Evolutionary conservation across 306 rosid genomes (phyloP).

Genomic region (Pachyrhizus erosus): DNA sequence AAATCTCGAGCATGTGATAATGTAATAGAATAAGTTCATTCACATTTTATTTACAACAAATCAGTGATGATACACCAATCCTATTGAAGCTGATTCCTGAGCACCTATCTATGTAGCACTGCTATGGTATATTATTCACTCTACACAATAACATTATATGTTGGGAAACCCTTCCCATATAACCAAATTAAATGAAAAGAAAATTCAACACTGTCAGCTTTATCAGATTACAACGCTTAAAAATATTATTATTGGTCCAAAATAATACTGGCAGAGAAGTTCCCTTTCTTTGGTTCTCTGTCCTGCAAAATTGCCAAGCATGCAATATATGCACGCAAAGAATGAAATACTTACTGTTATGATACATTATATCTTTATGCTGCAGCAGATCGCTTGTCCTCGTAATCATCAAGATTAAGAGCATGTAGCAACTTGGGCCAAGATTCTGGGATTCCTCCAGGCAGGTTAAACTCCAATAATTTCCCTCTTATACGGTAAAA

Average conservation of each 20-base stretch:
- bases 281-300: constrained; percentile 36
- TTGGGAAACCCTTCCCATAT: constrained; percentile 38
- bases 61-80: constrained; percentile 41
- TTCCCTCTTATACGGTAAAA: constrained; percentile 76
- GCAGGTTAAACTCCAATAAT: constrained; percentile 92
- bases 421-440: constrained; percentile 95
- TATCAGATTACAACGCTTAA: constrained; percentile 39
- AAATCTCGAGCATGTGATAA: neutral
- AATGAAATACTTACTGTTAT: constrained; percentile 58
- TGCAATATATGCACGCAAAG: constrained; percentile 57
- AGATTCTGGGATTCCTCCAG: constrained; percentile 96
- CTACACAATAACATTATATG: constrained; percentile 33
- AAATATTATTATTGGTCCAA: constrained; percentile 39
- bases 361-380: constrained; percentile 57
- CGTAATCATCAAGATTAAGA: constrained; percentile 83
- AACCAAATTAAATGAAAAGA: constrained; percentile 21
- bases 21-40: constrained; percentile 33
- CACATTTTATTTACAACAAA: constrained; percentile 36
- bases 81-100: constrained; percentile 47
- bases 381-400: constrained; percentile 75
- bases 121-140: constrained; percentile 23
- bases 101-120: constrained; percentile 41
- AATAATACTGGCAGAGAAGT: constrained; percentile 40
- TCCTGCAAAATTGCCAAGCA: constrained; percentile 60
- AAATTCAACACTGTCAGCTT: constrained; percentile 30